Evolutionary conservation across 352 stramenopile species (phyloP).

Genomic region (Heterotrichella gracilis): DNA sequence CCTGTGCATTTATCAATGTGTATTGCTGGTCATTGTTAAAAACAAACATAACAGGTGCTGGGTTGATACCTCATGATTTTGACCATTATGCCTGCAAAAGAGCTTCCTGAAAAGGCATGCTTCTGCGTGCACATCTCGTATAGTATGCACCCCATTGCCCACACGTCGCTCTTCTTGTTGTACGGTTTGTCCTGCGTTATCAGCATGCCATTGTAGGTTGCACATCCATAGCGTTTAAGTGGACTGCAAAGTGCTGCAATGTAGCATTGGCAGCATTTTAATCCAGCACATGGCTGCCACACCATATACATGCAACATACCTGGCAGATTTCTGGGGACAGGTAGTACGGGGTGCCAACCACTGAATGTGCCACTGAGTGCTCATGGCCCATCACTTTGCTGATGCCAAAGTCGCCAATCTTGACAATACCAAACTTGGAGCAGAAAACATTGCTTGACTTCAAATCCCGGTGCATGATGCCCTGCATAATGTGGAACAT

Average conservation of each 20-base stretch:
- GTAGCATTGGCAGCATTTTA: too few relatives aligned
- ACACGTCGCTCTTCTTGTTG: constrained; percentile 62
- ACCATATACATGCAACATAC: too few relatives aligned
- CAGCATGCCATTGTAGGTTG: too few relatives aligned
- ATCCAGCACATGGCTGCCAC: too few relatives aligned
- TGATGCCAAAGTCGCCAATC: constrained; percentile 50
- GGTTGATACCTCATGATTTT: constrained; percentile 18
- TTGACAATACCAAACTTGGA: constrained; percentile 29
- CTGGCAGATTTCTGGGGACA: constrained; percentile 55
- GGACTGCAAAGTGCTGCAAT: too few relatives aligned
- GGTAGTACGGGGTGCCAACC: constrained; percentile 46
- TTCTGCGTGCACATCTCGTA: constrained; percentile 51
- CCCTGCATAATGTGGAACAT: too few relatives aligned
- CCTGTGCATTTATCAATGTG: too few relatives aligned
- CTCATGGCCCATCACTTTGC: constrained; percentile 31
- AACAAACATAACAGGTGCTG: too few relatives aligned
- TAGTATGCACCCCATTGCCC: constrained; percentile 57
- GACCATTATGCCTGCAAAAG: constrained; percentile 21
- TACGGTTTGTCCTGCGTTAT: constrained; percentile 52
- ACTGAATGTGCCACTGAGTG: constrained; percentile 44
- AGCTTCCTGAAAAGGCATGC: constrained; percentile 46
- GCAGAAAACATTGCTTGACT: constrained; percentile 44
- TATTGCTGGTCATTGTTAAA: too few relatives aligned
- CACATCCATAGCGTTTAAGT: too few relatives aligned
- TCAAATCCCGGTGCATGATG: constrained; percentile 50